A percentile compares a stretch with the other conserved stretches of the same genome.
phyloP scores from a whole-genome alignment of 345 rosid species.

The Salix viminalis region DNA sequence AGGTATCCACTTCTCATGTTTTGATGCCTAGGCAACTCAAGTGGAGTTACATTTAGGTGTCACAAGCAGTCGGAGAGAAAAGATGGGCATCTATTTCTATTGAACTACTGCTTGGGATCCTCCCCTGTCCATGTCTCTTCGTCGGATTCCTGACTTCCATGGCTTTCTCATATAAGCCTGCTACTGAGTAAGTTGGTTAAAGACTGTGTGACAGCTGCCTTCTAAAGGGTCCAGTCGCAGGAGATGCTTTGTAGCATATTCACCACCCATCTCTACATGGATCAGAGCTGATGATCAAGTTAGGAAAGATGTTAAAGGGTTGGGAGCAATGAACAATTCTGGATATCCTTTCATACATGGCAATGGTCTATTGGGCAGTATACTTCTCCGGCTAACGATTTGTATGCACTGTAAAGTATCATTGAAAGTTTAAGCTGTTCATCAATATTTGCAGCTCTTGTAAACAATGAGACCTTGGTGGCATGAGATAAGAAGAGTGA shows the following conservation, averaged over 20 bases:
- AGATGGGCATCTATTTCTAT: background rate
- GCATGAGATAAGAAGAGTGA: background rate
- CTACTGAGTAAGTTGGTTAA: slow-evolving; percentile 8
- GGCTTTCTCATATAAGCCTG: slow-evolving; percentile 14
- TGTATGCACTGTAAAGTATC: background rate
- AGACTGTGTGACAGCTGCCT: slow-evolving; percentile 4
- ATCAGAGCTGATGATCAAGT: slow-evolving; percentile 64
- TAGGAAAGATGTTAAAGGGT: slow-evolving; percentile 82
- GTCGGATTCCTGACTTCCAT: background rate
- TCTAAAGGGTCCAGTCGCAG: slow-evolving; percentile 7
- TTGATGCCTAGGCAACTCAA: background rate
- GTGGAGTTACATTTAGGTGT: background rate
- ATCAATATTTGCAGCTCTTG: background rate
- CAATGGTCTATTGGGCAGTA: background rate
- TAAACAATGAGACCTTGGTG: background rate
- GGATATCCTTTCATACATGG: background rate
- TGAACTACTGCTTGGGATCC: background rate
- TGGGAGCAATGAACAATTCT: slow-evolving; percentile 48
- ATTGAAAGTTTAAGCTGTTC: slow-evolving; percentile 1
- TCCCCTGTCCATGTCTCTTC: slow-evolving; percentile 2
- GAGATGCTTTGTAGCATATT: slow-evolving; percentile 13
- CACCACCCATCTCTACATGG: slow-evolving; percentile 4
- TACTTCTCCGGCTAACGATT: background rate
- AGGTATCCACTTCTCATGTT: background rate
- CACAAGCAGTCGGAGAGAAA: background rate